Percentiles rank a stretch among this genome's conserved stretches.
Evolutionary conservation across 352 stramenopile genomes (phyloP).

Genomic region (Stramenopiles sp.): DNA sequence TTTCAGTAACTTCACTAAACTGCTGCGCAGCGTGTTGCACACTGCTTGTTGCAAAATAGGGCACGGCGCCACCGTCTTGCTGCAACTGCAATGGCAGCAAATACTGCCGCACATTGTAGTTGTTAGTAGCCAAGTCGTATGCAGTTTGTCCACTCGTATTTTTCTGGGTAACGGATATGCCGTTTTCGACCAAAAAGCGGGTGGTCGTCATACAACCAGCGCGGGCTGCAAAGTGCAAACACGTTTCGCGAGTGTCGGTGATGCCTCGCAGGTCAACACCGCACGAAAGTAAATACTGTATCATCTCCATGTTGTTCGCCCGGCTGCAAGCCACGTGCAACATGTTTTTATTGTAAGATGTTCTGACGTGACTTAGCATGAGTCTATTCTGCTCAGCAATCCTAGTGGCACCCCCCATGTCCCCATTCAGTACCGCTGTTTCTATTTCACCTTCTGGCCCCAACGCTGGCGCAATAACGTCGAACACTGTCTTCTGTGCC

Average conservation of each 20-base stretch:
- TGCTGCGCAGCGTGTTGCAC: not conserved
- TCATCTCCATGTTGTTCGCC: not conserved
- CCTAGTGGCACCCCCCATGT: not conserved
- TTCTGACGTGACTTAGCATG: not conserved
- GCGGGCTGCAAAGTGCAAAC: not conserved
- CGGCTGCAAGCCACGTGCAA: not conserved
- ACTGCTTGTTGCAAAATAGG: not conserved
- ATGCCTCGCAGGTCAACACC: not conserved
- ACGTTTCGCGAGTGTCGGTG: not conserved
- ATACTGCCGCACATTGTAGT: not conserved
- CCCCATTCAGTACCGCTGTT: not conserved
- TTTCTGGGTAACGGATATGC: not conserved
- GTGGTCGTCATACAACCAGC: not conserved
- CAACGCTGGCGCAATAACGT: not conserved
- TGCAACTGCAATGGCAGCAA: not conserved
- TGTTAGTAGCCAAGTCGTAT: not conserved
- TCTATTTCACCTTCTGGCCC: not conserved
- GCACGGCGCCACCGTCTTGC: not conserved
- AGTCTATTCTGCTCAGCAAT: not conserved
- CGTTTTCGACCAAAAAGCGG: not conserved
- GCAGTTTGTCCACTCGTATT: not conserved
- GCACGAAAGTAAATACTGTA: not conserved
- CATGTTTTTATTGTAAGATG: not conserved
- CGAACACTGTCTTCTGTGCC: not conserved
- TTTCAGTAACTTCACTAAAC: not conserved